Percentiles rank a stretch among this genome's conserved stretches.
Evolutionary conservation across 345 rosid genomes (phyloP).

Genomic region (Fremontodendron californicum): DNA sequence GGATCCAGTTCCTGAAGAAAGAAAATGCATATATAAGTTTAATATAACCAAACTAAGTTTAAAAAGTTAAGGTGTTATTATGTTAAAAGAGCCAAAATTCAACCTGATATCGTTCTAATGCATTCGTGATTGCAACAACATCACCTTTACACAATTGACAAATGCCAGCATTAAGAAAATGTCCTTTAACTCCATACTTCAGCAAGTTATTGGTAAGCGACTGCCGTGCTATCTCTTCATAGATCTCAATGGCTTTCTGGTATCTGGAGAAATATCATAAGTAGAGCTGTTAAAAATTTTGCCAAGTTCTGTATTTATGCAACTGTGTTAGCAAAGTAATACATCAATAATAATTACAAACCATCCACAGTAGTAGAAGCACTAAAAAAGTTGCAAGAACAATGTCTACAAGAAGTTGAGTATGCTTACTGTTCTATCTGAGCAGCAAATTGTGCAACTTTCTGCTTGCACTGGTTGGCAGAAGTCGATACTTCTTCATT

Average conservation of each 20-base stretch:
- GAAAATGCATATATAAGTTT: conserved; percentile 10
- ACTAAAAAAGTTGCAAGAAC: neutral
- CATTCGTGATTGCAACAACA: conserved; percentile 78
- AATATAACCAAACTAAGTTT: neutral
- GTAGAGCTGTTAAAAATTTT: neutral
- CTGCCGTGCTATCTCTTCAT: conserved; percentile 76
- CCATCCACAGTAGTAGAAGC: neutral
- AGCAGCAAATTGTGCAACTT: conserved; percentile 94
- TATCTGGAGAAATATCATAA: conserved; percentile 51
- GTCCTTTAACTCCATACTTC: conserved; percentile 98
- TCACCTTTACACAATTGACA: conserved; percentile 96
- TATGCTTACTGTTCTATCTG: conserved; percentile 78
- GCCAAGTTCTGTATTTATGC: neutral
- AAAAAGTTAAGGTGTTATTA: neutral
- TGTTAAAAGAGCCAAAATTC: conserved; percentile 18
- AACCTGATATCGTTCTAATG: conserved; percentile 91
- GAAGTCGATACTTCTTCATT: conserved; percentile 84
- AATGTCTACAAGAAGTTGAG: neutral
- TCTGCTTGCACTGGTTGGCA: conserved; percentile 97
- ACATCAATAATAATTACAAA: neutral
- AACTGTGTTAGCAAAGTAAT: neutral
- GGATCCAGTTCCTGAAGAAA: conserved; percentile 85
- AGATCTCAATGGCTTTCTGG: conserved; percentile 81
- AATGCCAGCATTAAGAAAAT: conserved; percentile 95
- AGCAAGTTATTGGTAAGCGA: conserved; percentile 80